Evolutionary conservation across 768 basidiomycete species (phyloP), one percentile per base, ranked within the genome.

Genomic region (Arthromyces matolae): DNA sequence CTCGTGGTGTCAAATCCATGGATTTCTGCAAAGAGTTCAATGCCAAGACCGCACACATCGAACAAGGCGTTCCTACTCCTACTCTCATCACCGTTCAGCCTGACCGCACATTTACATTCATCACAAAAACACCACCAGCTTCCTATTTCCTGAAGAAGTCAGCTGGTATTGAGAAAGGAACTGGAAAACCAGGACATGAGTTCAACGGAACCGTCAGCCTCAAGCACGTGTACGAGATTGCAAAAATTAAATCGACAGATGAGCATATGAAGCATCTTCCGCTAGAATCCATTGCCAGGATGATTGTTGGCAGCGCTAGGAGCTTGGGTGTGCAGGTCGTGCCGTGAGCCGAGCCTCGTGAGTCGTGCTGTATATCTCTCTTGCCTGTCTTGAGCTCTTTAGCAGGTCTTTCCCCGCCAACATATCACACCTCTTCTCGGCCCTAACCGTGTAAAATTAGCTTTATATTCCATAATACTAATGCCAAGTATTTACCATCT

Each of bases 1-100:
- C 96, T 54, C 84, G 92, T 61, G 96, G 96, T 59, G 94, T 99
- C 57, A 97, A 96, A 71, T 93, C 93, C 22, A 98, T 98, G 89
- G 96, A 99, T 71, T 99, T 99, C 64, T 96, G 93, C 77, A 99
- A 97, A 67, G 93, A 98, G 66, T 99, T 98, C 73, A 99, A 99
- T 63, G 94, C 95, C n/a, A 84, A 86, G 54, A 97, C 95, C 16
- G 86, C 90, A 25, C 86, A 91, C 64, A 78, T 95, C 29, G 79
- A 83, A 52, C 83, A 86, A 14, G 91, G 91, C 28, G 80, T 88
- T 8, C 95, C 96, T 6, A 80, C 81, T 31, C 95, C 96, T 8
- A 96, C 93, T n/a, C 70, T 86, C 52, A 94, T 99, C 61, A 89
- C 83, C 46, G 86, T 99, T 50, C 85, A 91, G 59, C 90, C 95